These are phyloP conservation scores for Hansenula lynferdii DNA, from an alignment of 1,139 yeast species.

Conservation along the genomic window DNA sequence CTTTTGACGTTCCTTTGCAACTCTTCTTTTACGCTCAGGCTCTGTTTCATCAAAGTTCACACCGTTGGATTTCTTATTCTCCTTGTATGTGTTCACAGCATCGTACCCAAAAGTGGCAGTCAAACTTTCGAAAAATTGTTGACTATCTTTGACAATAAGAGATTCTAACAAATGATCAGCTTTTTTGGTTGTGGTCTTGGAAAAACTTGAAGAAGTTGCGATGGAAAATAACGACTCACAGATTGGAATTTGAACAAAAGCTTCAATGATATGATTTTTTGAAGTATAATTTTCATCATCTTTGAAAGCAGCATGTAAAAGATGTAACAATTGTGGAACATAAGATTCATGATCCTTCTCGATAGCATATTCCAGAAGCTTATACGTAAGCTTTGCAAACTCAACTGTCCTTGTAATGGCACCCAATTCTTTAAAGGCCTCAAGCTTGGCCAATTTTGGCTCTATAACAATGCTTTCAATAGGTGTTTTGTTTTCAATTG, in stretches of 20 bases:
- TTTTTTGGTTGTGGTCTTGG: constrained; percentile 43
- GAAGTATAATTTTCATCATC: constrained; percentile 49
- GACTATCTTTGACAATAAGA: constrained; percentile 42
- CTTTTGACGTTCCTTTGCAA: constrained; percentile 62
- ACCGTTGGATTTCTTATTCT: constrained; percentile 37
- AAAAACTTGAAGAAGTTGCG: constrained; percentile 41
- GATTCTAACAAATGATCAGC: constrained; percentile 52
- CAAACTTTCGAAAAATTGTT: constrained; percentile 44
- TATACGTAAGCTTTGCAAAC: constrained; percentile 55
- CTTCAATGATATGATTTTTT: constrained; percentile 32
- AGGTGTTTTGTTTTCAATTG: constrained; percentile 30
- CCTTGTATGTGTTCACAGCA: constrained; percentile 44
- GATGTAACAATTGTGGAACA: constrained; percentile 56
- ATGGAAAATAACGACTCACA: constrained; percentile 49
- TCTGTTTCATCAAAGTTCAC: constrained; percentile 46
- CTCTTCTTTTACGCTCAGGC: constrained; percentile 44
- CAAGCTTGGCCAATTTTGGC: constrained; percentile 32
- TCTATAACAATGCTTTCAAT: constrained; percentile 39
- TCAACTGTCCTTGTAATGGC: constrained; percentile 44
- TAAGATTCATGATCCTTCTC: constrained; percentile 46
- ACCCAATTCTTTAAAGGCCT: constrained; percentile 36
- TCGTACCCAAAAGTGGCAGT: constrained; percentile 54
- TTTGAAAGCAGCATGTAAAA: constrained; percentile 56
- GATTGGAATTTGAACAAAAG: constrained; percentile 51
- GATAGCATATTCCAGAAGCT: constrained; percentile 48